phyloP scores from a whole-genome alignment of 805 yeast genomes.

The Saccharomycopsis sp. region DNA sequence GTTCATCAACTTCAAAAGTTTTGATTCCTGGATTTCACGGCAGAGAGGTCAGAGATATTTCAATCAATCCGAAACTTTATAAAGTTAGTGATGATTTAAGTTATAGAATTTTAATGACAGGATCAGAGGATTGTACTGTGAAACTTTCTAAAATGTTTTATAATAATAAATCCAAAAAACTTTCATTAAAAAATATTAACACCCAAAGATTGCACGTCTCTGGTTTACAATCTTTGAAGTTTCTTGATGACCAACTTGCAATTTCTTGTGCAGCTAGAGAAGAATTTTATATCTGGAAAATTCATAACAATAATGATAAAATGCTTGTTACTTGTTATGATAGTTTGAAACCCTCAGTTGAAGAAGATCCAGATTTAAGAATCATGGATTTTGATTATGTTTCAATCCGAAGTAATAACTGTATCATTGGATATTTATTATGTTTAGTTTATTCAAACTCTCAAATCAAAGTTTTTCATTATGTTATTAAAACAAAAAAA shows the following conservation, averaged over 20 bases:
- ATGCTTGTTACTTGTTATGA: conserved; percentile 36
- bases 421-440: conserved; percentile 36
- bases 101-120: conserved; percentile 42
- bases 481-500: conserved; percentile 25
- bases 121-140: conserved; percentile 82
- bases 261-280: conserved; percentile 73
- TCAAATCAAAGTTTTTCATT: conserved; percentile 53
- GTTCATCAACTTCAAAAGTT: conserved; percentile 17
- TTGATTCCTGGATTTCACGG: conserved; percentile 74
- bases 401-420: conserved; percentile 24
- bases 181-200: conserved; percentile 36
- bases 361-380: conserved; percentile 68
- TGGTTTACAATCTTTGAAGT: conserved; percentile 69
- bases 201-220: conserved; percentile 75
- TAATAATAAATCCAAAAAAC: too few species aligned
- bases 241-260: conserved; percentile 39
- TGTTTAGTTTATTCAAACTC: conserved; percentile 84
- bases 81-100: conserved; percentile 18
- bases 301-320: conserved; percentile 20
- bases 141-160: conserved; percentile 36
- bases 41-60: conserved; percentile 73
- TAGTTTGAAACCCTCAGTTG: conserved; percentile 39
- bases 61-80: conserved; percentile 44
- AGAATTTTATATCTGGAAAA: conserved; percentile 74
- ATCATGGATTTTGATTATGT: conserved; percentile 73